Conservation (phyloP, 108 stramenopile genomes). For the Cyclotella kingstonii region DNA sequence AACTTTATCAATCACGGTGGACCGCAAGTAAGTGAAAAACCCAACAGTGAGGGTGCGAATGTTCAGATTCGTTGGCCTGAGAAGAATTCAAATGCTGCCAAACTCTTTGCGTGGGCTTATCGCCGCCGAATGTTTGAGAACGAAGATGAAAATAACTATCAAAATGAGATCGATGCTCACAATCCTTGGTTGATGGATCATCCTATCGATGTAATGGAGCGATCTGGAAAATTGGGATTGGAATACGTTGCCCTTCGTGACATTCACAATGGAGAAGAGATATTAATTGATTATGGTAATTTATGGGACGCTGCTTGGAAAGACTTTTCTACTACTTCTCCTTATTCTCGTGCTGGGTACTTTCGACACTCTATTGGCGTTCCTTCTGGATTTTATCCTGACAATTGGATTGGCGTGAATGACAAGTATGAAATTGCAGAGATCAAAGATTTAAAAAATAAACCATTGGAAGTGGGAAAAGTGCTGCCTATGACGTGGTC, state of each 20-base stretch:
- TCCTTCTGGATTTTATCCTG: slow-evolving; percentile 35
- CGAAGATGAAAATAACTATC: slow-evolving; percentile 14
- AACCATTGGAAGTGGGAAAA: slow-evolving; percentile 27
- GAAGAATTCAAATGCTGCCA: slow-evolving; percentile 20
- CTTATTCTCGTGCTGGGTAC: slow-evolving; percentile 37
- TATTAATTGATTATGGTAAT: slow-evolving; percentile 68
- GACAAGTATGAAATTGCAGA: slow-evolving; percentile 45
- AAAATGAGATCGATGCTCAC: slow-evolving; percentile 1
- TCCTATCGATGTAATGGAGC: slow-evolving; percentile 39
- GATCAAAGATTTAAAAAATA: slow-evolving; percentile 34
- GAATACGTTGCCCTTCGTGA: slow-evolving; percentile 68
- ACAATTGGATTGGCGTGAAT: slow-evolving; percentile 39
- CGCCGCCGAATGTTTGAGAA: slow-evolving; percentile 10
- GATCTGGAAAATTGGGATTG: slow-evolving; percentile 46
- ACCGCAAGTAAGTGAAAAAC: slow-evolving; percentile 3
- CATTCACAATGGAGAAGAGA: slow-evolving; percentile 64
- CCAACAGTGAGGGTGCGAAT: slow-evolving; percentile 46
- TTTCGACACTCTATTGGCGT: slow-evolving; percentile 48
- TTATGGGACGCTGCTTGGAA: slow-evolving; percentile 75
- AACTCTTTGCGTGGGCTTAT: slow-evolving; percentile 41
- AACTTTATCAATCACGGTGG: slow-evolving; percentile 68
- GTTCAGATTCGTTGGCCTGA: slow-evolving; percentile 63
- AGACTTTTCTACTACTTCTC: slow-evolving; percentile 28
- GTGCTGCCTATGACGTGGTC: slow-evolving; percentile 37
- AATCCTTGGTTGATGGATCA: slow-evolving; percentile 34